Evolutionary conservation across 805 yeast genomes (phyloP).

Genomic region (Metschnikowia picachoensis): DNA sequence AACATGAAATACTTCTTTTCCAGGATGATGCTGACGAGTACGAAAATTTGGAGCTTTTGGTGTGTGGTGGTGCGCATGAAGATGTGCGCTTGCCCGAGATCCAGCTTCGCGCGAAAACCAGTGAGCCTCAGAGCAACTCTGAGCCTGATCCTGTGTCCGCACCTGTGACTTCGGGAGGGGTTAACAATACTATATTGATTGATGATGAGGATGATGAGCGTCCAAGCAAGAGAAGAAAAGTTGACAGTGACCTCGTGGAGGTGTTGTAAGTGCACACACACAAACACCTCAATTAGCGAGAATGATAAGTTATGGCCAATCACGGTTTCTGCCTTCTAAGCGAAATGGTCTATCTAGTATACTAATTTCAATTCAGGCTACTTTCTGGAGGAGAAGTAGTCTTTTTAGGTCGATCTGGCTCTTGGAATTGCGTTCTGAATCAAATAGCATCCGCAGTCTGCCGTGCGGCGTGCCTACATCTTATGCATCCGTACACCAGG

Average conservation of each 20-base stretch:
- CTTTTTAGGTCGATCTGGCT: no score
- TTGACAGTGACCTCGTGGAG: conserved; percentile 6
- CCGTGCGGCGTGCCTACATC: not conserved
- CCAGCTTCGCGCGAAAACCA: conserved; percentile 12
- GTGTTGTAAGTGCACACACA: not conserved
- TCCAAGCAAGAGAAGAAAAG: conserved; percentile 14
- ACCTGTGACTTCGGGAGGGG: not conserved
- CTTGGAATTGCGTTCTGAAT: no score
- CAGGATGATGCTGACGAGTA: conserved; percentile 75
- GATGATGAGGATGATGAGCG: conserved; percentile 7
- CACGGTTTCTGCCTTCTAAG: not conserved
- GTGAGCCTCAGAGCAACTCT: not conserved
- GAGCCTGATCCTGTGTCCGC: not conserved
- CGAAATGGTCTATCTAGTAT: no score
- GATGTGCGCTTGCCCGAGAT: conserved; percentile 17
- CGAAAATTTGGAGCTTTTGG: conserved; percentile 60
- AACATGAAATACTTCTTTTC: conserved; percentile 64
- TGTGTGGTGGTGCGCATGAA: conserved; percentile 23
- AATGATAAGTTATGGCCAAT: not conserved
- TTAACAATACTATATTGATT: not conserved
- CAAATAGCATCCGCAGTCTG: not conserved
- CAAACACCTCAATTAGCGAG: no score
- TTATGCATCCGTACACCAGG: conserved; percentile 8
- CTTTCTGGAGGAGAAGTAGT: no score
- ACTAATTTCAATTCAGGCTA: no score